Base-by-base conservation (phyloP, 2,329 filamentous ascomycete genomes). In the Sclerotinia spermophila region DNA sequence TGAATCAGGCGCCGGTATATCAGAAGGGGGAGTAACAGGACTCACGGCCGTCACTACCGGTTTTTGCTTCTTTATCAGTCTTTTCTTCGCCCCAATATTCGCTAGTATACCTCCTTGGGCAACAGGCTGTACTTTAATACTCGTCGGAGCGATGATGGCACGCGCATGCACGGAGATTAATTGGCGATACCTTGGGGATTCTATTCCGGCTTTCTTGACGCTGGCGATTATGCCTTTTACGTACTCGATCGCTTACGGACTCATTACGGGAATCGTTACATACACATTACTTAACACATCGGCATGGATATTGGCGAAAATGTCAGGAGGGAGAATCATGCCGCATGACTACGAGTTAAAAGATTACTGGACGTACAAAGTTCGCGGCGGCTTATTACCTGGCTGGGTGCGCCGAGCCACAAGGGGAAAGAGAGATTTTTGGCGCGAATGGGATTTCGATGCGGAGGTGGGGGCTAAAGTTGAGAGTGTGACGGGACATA, bases 41-140 rank as follows among this genome's bases (percentile, higher is more conserved):
- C 82, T 97, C n/a, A 96, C 93, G 0, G 89, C 92, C 61, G 92
- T 95, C 80, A 84, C 88, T 24, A 90, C 92, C 0, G 93, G 93
- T 7, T 70, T 96, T 65, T 94, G 91, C 82, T 97, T 97, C 84
- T 91, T 97, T 82, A 88, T 96, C 78, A 88, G 92, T 71, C 87
- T 96, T 72, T 96, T 96, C 84, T 96, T 96, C 79, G 93, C 93
- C 0, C 93, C 93, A 0, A 95, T 96, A 71, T 96, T 96, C 78
- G 93, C 93, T 15, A 94, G 92, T 0, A 96, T 96, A 71, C 93
- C 93, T 6, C 90, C 93, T 0, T 96, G 92, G 92, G 93, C 93
- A 3, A 97, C 93, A 0, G 93, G 93, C 62, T 94, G 91, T 79
- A 94, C 94, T n/a, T 86, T 96, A 38, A 86, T 97, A 75, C 88